Evolutionary conservation across 441 rosid species (phyloP).

Genomic region (Sinapis alba): DNA sequence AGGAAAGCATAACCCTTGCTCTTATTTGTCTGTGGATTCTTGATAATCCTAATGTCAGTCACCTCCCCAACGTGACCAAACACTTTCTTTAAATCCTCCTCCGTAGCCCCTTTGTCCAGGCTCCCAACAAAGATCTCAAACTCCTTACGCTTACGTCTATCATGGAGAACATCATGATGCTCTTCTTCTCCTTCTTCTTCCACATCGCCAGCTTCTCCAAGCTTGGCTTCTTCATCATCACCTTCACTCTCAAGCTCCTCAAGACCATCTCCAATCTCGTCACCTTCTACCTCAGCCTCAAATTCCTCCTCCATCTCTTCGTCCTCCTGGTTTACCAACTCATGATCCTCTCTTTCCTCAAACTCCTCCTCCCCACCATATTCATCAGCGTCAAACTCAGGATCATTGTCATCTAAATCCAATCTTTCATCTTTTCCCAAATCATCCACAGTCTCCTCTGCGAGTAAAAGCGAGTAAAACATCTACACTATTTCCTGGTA

Average conservation of each 20-base stretch:
- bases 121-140: constrained; percentile 96
- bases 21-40: constrained; percentile 89
- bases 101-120: constrained; percentile 83
- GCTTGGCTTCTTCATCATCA: constrained; percentile 52
- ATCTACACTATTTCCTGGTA: constrained; percentile 47
- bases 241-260: constrained; percentile 64
- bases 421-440: constrained; percentile 84
- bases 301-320: constrained; percentile 72
- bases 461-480: constrained; percentile 48
- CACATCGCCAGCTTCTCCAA: constrained; percentile 59
- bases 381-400: constrained; percentile 83
- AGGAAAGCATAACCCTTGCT: constrained; percentile 97
- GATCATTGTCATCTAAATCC: constrained; percentile 93
- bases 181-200: constrained; percentile 49
- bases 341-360: constrained; percentile 79
- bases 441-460: constrained; percentile 86
- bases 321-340: constrained; percentile 61
- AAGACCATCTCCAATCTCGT: constrained; percentile 65
- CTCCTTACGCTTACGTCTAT: constrained; percentile 96
- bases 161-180: constrained; percentile 72
- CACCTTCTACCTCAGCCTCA: constrained; percentile 70
- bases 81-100: constrained; percentile 80
- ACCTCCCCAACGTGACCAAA: constrained; percentile 84
- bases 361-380: constrained; percentile 65
- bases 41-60: constrained; percentile 83